Evolutionary conservation across 352 stramenopile species (phyloP), one percentile per base, ranked within the genome.

Genomic region (Phytophthora rubi): DNA sequence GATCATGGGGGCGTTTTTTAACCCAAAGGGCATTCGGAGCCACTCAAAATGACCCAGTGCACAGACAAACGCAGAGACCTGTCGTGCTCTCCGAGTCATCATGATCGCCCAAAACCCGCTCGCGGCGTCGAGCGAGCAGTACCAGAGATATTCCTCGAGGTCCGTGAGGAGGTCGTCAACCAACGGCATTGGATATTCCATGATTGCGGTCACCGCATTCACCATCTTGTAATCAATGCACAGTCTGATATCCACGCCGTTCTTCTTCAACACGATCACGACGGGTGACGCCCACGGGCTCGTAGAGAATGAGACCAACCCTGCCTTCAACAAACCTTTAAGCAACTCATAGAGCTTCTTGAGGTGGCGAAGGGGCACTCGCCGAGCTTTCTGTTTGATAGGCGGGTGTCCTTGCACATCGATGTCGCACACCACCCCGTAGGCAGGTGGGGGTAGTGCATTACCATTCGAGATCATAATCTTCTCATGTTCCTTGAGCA

Each of bases 161-260:
- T 53, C 45, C 3, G 21, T 53, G 21, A 53, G n/a, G 8, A 53
- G 6, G 18, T 53, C 45, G 7, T 53, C 45, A 1, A 53, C 45
- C 6, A 53, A 8, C 2, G 45, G 45, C 45, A 53, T 53, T 3
- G 45, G 18, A 30, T 53, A 53, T n/a, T 53, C 45, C 45, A 53
- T 30, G 45, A 53, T 26, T 2, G 18, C 21, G 0, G 45, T 53
- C 7, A 53, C 18, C 4, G n/a, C 45, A 4, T 53, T 53, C 4
- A 53, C 45, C 45, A 53, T 32, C n/a, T 53, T 53, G 45, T 53
- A 53, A 13, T 53, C 45, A 13, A 32, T 53, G 9, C 45, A 53
- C n/a, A 52, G 7, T 53, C 45, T 53, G 21, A 32, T 53, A 28
- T 53, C 18, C 2, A 53, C 45, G 6, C 45, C 45, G 13, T 53